A percentile compares a stretch with the other conserved stretches of the same genome.
Evolutionary conservation across 139 green algal genomes (phyloP).

Genomic region (Chlorella sp.): DNA sequence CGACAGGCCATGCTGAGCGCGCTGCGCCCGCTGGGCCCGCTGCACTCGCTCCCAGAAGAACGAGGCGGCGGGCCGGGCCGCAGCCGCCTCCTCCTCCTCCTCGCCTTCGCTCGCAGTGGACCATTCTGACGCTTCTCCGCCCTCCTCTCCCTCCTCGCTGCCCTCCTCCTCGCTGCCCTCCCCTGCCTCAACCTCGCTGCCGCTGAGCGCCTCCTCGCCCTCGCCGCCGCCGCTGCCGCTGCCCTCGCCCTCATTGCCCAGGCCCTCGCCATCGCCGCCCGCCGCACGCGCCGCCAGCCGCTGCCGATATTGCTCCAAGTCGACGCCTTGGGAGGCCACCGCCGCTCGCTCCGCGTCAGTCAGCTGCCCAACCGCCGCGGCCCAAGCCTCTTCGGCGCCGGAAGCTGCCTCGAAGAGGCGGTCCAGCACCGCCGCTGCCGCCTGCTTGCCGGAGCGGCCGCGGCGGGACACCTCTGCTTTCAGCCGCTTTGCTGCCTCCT

Average conservation of each 20-base stretch:
- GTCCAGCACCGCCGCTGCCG: neutral
- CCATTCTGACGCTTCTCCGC: neutral
- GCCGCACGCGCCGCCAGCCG: neutral
- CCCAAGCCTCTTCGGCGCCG: neutral
- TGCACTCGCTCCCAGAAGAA: neutral
- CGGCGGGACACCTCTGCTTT: neutral
- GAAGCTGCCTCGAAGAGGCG: neutral
- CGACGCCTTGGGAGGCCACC: neutral
- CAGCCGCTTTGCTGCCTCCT: neutral
- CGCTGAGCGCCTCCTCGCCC: neutral
- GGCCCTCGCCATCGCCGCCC: neutral
- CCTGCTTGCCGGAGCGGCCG: neutral
- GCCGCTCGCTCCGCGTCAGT: neutral
- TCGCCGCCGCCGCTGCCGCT: neutral
- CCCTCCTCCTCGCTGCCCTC: neutral
- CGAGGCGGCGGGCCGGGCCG: neutral
- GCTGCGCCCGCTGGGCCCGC: neutral
- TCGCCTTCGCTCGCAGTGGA: neutral
- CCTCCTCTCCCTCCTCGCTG: neutral
- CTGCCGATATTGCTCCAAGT: conserved; percentile 5
- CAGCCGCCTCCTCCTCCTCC: neutral
- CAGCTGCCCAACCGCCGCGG: neutral
- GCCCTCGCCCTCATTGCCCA: neutral
- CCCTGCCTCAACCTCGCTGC: neutral
- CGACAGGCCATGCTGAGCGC: conserved; percentile 9